A percentile compares a stretch with the other conserved stretches of the same genome.
These are phyloP conservation scores for Coffea canephora DNA, from an alignment of 257 asterid species.

Conservation along the genomic window DNA sequence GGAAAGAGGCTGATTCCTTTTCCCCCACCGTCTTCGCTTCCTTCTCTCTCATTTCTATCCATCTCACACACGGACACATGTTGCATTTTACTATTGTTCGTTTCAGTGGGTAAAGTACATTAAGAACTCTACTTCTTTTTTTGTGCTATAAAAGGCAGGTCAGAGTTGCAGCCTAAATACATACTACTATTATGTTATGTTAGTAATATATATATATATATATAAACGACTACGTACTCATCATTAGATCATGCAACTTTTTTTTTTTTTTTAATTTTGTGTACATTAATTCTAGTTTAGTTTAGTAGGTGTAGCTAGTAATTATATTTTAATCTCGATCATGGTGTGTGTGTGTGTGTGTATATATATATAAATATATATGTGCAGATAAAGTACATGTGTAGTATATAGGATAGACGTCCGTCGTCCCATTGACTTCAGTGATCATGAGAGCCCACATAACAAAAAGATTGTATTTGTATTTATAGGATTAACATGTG, in stretches of 20 bases:
- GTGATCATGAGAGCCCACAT: conserved; percentile 26
- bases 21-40: conserved; percentile 79
- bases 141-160: conserved; percentile 28
- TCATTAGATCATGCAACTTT: not conserved
- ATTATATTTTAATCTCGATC: not conserved
- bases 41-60: not conserved
- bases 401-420: not conserved
- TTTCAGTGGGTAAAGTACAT: conserved; percentile 20
- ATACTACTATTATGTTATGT: too few relatives aligned
- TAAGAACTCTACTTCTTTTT: conserved; percentile 8
- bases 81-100: conserved; percentile 4
- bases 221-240: too few relatives aligned
- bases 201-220: too few relatives aligned
- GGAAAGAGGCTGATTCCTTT: conserved; percentile 63
- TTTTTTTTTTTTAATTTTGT: not conserved
- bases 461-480: conserved; percentile 34
- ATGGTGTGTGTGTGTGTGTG: conserved; percentile 9
- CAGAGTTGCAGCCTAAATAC: conserved; percentile 3
- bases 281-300: too few relatives aligned
- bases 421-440: conserved; percentile 39
- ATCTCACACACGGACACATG: conserved; percentile 9
- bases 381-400: conserved; percentile 32
- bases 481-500: conserved; percentile 41
- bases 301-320: not conserved
- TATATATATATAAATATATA: too few relatives aligned